Conservation (phyloP, 2,329 filamentous ascomycete species). For the Sclerotinia glacialis region DNA sequence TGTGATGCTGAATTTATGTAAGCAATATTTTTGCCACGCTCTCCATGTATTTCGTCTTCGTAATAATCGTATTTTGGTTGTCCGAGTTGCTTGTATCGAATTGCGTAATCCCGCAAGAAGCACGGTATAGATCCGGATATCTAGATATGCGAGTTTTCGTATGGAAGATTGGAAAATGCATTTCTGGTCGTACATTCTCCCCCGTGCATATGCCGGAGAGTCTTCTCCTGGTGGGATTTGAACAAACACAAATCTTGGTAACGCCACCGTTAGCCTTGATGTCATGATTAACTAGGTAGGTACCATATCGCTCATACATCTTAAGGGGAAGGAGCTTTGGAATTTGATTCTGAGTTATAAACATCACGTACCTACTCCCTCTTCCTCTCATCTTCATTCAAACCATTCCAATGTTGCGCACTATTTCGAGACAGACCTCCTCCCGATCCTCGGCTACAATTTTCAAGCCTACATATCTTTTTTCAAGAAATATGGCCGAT, state of each 20-base stretch:
- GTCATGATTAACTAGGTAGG: conserved; percentile 1
- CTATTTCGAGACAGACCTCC: conserved; percentile 5
- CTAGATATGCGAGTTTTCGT: too few species aligned
- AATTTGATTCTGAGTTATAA: background rate
- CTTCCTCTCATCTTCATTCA: background rate
- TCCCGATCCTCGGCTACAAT: background rate
- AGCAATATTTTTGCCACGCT: too few species aligned
- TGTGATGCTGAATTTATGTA: too few species aligned
- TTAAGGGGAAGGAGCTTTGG: background rate
- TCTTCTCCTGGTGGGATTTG: background rate
- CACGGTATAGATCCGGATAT: background rate
- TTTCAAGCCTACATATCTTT: background rate
- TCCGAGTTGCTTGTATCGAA: too few species aligned
- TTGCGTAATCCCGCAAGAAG: too few species aligned
- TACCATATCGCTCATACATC: background rate
- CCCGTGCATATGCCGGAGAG: background rate
- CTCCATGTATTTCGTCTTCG: too few species aligned
- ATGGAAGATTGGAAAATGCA: background rate
- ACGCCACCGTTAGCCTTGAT: background rate
- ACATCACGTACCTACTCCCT: background rate
- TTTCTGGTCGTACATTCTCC: background rate
- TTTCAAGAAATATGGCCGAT: conserved; percentile 10
- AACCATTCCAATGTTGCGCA: conserved; percentile 4
- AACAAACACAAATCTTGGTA: background rate
- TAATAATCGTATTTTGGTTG: too few species aligned